A percentile compares a stretch with the other conserved stretches of the same genome.
These are phyloP conservation scores for Coffea canephora DNA, from an alignment of 257 asterid genomes.

Conservation along the genomic window DNA sequence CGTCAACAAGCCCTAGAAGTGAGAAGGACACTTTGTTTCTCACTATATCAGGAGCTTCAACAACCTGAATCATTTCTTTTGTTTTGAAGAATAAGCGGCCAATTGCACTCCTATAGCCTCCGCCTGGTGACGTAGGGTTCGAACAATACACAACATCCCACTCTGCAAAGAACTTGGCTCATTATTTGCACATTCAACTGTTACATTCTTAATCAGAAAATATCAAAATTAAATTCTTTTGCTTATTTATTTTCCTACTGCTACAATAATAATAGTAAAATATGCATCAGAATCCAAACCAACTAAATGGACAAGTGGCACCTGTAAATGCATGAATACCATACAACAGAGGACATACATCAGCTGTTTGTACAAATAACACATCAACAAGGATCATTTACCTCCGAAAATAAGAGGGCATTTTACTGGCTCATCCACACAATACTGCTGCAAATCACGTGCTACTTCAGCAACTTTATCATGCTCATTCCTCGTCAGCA, in stretches of 20 bases:
- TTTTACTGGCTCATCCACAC: slow-evolving; percentile 74
- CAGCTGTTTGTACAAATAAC: background rate
- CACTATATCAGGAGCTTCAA: slow-evolving; percentile 79
- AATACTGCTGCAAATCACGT: slow-evolving; percentile 47
- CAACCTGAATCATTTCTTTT: slow-evolving; percentile 80
- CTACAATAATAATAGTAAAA: background rate
- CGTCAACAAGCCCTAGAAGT: slow-evolving; percentile 68
- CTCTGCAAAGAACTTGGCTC: slow-evolving; percentile 38
- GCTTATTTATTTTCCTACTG: background rate
- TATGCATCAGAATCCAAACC: background rate
- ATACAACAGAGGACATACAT: background rate
- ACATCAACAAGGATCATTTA: slow-evolving; percentile 18
- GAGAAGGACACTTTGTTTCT: slow-evolving; percentile 66
- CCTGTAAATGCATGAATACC: background rate
- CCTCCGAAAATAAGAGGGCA: slow-evolving; percentile 96
- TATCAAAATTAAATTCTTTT: background rate
- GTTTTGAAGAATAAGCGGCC: slow-evolving; percentile 81
- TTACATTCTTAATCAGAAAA: background rate
- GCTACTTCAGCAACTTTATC: slow-evolving; percentile 67
- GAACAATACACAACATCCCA: slow-evolving; percentile 92
- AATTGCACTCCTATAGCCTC: slow-evolving; percentile 73
- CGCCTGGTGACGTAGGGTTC: slow-evolving; percentile 90
- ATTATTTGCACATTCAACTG: background rate
- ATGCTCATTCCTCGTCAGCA: slow-evolving; percentile 55
- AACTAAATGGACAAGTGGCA: background rate